Base-by-base conservation (phyloP, 2,329 filamentous ascomycete species). In the Keithomyces neogunnii region DNA sequence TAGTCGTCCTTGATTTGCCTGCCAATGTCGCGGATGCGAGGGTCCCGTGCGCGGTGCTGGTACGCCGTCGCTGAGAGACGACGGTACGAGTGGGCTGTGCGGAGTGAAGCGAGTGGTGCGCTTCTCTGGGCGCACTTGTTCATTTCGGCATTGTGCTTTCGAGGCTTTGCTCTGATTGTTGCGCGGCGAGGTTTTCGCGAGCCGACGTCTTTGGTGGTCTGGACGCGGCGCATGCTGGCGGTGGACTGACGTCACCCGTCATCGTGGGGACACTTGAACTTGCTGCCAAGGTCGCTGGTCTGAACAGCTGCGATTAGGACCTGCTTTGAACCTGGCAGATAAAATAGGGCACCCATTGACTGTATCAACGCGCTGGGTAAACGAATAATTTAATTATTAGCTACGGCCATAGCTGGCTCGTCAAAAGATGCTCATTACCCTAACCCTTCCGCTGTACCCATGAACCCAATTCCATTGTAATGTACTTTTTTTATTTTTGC, bases 1-100 rank as follows among this genome's bases (percentile, higher is more conserved):
- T 73, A 77, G 28, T 77, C 74, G 50, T 77, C 69, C 38, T 65
- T 64, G 47, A 77, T 75, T 53, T 69, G 56, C 5, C 4, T 53
- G n/a, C 32, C 51, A 8, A 50, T 35, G 26, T 49, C 31, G 29
- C 35, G 49, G 31, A 49, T 33, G 47, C 45, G 54, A 43, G 49
- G 30, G n/a, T 53, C 54, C 35, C 40, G 19, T 10, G 51, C 40
- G 36, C 45, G 53, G 6, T 19, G 40, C 5, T 28, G 3, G 6
- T 7, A 28, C 11, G 7, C 9, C 33, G 10, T 6, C 6, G 46
- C 28, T 50, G 48, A 35, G 19, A 28, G 40, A 31, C 2, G 30
- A 29, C 28, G 40, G 40, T 3, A 8, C 26, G 28, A 10, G 7
- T 39, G 40, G 30, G 5, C 26, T 8, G 28, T 30, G 40, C 28